Conservation (phyloP, 305 asterid genomes). For the Solanum hybrid region DNA sequence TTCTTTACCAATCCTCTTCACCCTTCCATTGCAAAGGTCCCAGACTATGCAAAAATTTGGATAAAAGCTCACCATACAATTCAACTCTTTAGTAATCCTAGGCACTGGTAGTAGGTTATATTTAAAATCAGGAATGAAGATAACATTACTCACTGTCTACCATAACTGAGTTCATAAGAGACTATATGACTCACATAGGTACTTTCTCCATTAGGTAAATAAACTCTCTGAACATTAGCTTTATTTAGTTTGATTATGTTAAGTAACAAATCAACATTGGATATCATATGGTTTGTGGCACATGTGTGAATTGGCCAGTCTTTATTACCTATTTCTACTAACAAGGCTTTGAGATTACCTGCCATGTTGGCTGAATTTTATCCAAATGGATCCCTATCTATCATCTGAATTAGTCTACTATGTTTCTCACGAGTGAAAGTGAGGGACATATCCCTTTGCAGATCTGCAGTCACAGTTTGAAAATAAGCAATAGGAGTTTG, state of each 20-base stretch:
- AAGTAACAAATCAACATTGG: not conserved
- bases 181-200: not conserved
- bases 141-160: not conserved
- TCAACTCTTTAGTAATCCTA: not conserved
- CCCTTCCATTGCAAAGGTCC: not conserved
- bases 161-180: not conserved
- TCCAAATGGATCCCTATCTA: not conserved
- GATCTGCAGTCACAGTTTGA: not conserved
- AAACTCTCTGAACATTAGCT: not conserved
- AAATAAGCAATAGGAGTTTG: not conserved
- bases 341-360: not conserved
- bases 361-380: not conserved
- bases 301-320: not conserved
- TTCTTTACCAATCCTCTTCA: not conserved
- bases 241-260: not conserved
- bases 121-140: not conserved
- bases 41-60: not conserved
- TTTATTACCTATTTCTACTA: not conserved
- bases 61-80: not conserved
- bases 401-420: not conserved
- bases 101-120: not conserved
- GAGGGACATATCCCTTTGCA: not conserved
- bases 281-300: not conserved
- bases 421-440: not conserved
- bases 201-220: not conserved